Evolutionary conservation across 345 rosid species (phyloP), one percentile per base, ranked within the genome.

Genomic region (Microthlaspi erraticum): DNA sequence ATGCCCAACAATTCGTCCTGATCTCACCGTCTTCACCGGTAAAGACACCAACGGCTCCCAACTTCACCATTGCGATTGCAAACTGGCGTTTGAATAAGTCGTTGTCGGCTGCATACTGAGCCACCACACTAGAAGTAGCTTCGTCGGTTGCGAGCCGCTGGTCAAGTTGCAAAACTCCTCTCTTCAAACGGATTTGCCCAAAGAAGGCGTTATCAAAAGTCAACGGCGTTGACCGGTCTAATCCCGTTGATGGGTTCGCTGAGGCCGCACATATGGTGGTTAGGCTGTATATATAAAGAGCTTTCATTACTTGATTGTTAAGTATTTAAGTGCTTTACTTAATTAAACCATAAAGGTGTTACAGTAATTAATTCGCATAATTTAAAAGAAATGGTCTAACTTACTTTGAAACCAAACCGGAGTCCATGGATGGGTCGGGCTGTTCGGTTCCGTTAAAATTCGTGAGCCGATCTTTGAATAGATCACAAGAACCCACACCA

Each of bases 161-260:
- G 74, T 88, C 92, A 67, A 86, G 81, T 66, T 74, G 76, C 75
- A 90, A 9, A 19, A 90, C 60, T 29, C 97, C 89, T 77, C 71
- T 85, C 73, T 31, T 81, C 66, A 43, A 9, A 26, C 76, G 37
- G 14, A 85, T 67, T 66, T 85, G 82, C 14, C 44, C 79, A 45
- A 80, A 85, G 55, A 29, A 88, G 37, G 63, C 76, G 13, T 85
- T 83, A 52, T 90, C 92, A 18, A 90, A 39, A 26, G 33, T 57
- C 33, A 78, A 80, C 0, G 82, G 61, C 1, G 90, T 90, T 20
- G 70, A 66, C 64, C 85, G 87, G 60, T 84, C 93, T 46, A 86
- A 56, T 64, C 83, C 81, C 10, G 83, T 82, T 2, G 85, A 71
- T 1, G 88, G 89, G 13, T 83, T 79, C 51, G 4, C 39, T 31